Percentiles rank a stretch among this genome's conserved stretches.
phyloP scores from a whole-genome alignment of 2,329 filamentous ascomycete genomes.

The Venturia asperata region DNA sequence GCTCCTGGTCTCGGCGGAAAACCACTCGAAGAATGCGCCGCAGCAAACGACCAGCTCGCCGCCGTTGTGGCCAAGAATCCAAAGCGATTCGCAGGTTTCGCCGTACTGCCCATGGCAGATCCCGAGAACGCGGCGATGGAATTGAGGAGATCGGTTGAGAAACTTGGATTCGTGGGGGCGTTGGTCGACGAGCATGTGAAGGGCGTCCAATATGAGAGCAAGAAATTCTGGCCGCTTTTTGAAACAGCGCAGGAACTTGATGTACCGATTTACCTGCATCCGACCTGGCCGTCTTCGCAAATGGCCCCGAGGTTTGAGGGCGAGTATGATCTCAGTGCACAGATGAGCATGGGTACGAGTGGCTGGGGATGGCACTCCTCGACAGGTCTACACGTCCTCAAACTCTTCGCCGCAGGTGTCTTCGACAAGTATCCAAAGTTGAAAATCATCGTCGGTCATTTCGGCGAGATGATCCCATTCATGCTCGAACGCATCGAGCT shows the following conservation, averaged over 20 bases:
- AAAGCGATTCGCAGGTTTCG: conserved; percentile 38
- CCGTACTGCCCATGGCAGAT: conserved; percentile 36
- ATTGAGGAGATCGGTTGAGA: conserved; percentile 36
- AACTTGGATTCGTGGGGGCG: conserved; percentile 44
- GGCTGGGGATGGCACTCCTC: conserved; percentile 48
- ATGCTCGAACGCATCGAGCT: conserved; percentile 43
- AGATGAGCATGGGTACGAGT: conserved; percentile 33
- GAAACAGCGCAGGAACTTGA: conserved; percentile 33
- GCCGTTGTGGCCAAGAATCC: conserved; percentile 28
- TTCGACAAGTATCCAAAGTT: conserved; percentile 50
- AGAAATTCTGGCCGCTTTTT: conserved; percentile 40
- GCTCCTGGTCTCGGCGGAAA: conserved; percentile 22
- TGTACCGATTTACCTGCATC: conserved; percentile 41
- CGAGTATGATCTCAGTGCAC: conserved; percentile 31
- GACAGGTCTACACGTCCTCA: conserved; percentile 43
- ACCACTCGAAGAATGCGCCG: background rate
- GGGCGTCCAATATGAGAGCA: conserved; percentile 39
- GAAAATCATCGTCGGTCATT: conserved; percentile 50
- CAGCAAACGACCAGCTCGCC: conserved; percentile 31
- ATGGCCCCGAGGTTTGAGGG: conserved; percentile 30
- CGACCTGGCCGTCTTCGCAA: conserved; percentile 30
- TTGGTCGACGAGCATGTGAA: conserved; percentile 40
- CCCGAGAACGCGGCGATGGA: conserved; percentile 34
- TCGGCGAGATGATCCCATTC: conserved; percentile 49
- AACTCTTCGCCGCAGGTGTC: conserved; percentile 46